These are phyloP conservation scores for Tinospora cordifolia DNA, from an alignment of 164 flowering plant species.

Conservation along the genomic window DNA sequence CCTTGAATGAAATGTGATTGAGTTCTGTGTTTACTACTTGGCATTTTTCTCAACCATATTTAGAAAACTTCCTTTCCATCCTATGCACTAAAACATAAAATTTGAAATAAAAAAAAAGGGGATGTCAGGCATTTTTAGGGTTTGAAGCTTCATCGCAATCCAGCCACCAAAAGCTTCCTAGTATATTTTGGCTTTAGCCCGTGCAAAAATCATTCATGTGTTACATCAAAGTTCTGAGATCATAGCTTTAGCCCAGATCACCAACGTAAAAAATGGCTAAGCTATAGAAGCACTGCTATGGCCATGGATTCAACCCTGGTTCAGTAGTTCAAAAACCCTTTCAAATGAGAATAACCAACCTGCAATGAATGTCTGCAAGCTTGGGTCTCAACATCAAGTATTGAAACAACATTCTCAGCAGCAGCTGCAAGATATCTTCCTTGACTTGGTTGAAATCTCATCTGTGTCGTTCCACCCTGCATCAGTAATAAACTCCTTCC, in stretches of 20 bases:
- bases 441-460: constrained; percentile 63
- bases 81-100: background rate
- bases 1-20: background rate
- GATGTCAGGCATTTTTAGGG: background rate
- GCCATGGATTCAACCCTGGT: no score
- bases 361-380: constrained; percentile 43
- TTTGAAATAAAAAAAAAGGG: background rate
- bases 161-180: background rate
- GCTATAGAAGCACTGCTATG: no score
- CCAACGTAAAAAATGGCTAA: background rate
- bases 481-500: background rate
- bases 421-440: constrained; percentile 75
- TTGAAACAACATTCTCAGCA: constrained; percentile 47
- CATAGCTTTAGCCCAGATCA: background rate
- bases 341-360: constrained; percentile 29
- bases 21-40: background rate
- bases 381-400: constrained; percentile 71
- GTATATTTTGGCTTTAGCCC: background rate
- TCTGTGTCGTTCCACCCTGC: constrained; percentile 55
- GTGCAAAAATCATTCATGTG: background rate
- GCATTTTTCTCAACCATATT: background rate
- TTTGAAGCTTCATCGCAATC: background rate
- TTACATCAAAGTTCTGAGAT: no score
- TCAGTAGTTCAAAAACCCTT: no score
- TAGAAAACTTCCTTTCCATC: background rate